Evolutionary conservation across 176 grass and related monocot genomes (phyloP), one percentile per base, ranked within the genome.

Genomic region (Bonia amplexicaulis): DNA sequence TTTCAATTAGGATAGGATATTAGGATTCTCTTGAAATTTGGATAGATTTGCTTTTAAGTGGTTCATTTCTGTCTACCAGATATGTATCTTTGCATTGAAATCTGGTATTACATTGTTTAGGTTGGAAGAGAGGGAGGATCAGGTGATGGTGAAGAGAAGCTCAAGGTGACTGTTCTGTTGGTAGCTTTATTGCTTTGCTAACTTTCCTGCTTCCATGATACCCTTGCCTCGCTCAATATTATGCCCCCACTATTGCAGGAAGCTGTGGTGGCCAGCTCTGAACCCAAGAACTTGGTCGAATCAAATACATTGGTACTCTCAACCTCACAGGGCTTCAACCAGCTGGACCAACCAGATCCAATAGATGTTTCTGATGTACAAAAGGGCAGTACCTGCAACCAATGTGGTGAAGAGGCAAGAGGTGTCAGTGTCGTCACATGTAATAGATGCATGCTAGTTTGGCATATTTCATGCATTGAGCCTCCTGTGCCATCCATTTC

Each of bases 401-500:
- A 87, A 27, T 92, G 96, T 89, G 67, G 65, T 72, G 79, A 79
- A 26, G 90, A 89, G 82, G 89, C 82, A 49, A 85, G 74, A 71
- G 88, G 48, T 23, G 74, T 78, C 4, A 60, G 80, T 62, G 39
- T 88, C 81, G 53, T 97, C 71, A 90, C 74, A 51, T 94, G 95
- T 74, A 63, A 89, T 33, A 87, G 85, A 70, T 97, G 95, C 64
- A 82, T 82, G 64, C 54, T 78, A 76, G 68, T 70, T n/a, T 97
- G 79, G 48, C 91, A 93, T 57, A 84, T 86, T 62, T 93, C 89
- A 65, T 98, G 93, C 81, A 85, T 87, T 27, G 82, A 90, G 58
- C 83, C 72, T 63, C 31, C 82, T 80, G 83, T 84, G 39, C 29
- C 89, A 85, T 72, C 79, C 48, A 86, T 75, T 60, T 81, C 89